Evolutionary conservation across 805 yeast species (phyloP).

Genomic region (Cyberlindnera bimundalis): DNA sequence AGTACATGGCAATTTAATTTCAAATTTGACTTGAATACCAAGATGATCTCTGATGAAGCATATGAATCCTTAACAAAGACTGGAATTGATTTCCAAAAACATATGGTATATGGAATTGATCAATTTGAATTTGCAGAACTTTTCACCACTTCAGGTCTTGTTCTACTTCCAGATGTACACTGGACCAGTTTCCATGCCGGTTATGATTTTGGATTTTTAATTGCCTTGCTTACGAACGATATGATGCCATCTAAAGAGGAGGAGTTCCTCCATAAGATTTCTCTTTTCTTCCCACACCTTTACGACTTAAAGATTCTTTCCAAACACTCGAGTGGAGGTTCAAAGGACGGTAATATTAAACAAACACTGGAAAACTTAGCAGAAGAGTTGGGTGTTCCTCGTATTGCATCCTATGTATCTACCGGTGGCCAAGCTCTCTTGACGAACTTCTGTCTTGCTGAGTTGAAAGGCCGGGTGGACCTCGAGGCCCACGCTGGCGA

Average conservation of each 20-base stretch:
- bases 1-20: slow-evolving; percentile 98
- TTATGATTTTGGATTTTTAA: slow-evolving; percentile 87
- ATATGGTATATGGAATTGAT: slow-evolving; percentile 74
- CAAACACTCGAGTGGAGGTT: slow-evolving; percentile 18
- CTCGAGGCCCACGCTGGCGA: slow-evolving; percentile 44
- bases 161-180: slow-evolving; percentile 59
- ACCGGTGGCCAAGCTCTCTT: slow-evolving; percentile 64
- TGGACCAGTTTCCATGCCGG: slow-evolving; percentile 96
- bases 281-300: slow-evolving; percentile 72
- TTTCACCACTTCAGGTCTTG: slow-evolving; percentile 80
- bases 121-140: slow-evolving; percentile 78
- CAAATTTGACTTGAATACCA: slow-evolving; percentile 66
- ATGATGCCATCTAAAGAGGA: slow-evolving; percentile 77
- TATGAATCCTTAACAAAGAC: slow-evolving; percentile 74
- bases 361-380: slow-evolving; percentile 60
- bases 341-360: slow-evolving; percentile 26
- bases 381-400: slow-evolving; percentile 67
- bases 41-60: slow-evolving; percentile 87
- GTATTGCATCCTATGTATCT: slow-evolving; percentile 49
- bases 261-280: slow-evolving; percentile 70
- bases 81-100: slow-evolving; percentile 77
- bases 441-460: slow-evolving; percentile 63
- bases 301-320: slow-evolving; percentile 71
- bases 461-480: slow-evolving; percentile 35
- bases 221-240: slow-evolving; percentile 71